Conservation (phyloP, 2,329 filamentous ascomycete genomes). For the Botrytis tulipae region DNA sequence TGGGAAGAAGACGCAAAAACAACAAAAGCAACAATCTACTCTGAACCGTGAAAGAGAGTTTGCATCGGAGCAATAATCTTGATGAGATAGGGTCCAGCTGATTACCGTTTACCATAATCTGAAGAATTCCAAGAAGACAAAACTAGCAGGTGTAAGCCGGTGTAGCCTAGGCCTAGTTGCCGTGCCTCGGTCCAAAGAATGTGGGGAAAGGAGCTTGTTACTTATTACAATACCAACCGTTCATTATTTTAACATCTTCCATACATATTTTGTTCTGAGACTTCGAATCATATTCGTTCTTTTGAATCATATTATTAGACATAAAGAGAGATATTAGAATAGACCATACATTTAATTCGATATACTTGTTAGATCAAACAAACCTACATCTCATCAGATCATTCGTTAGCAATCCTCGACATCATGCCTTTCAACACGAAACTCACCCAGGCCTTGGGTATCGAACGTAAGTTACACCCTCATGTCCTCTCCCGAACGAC, state of each 20-base stretch:
- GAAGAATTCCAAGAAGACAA: background rate
- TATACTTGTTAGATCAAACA: background rate
- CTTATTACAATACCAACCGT: background rate
- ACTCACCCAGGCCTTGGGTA: slow-evolving; percentile 43
- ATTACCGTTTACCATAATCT: background rate
- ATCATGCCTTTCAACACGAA: slow-evolving; percentile 43
- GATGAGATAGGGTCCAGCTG: background rate
- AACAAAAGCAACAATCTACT: background rate
- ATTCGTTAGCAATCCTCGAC: slow-evolving; percentile 17
- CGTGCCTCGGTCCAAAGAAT: slow-evolving; percentile 19
- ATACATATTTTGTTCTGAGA: background rate
- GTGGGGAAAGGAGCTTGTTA: slow-evolving; percentile 19
- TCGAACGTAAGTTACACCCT: slow-evolving; percentile 38
- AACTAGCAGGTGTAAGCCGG: background rate
- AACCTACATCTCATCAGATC: background rate
- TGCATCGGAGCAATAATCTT: background rate
- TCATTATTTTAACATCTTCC: background rate
- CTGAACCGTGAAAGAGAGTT: background rate
- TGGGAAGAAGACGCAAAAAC: background rate
- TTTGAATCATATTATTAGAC: slow-evolving; percentile 1
- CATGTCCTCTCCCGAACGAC: background rate
- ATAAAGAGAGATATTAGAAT: slow-evolving; percentile 22
- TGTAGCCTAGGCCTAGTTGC: background rate
- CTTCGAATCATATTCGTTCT: slow-evolving; percentile 10
- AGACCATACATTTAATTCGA: slow-evolving; percentile 15